Evolutionary conservation across 768 basidiomycete genomes (phyloP).

Genomic region (Suillus variegatus): DNA sequence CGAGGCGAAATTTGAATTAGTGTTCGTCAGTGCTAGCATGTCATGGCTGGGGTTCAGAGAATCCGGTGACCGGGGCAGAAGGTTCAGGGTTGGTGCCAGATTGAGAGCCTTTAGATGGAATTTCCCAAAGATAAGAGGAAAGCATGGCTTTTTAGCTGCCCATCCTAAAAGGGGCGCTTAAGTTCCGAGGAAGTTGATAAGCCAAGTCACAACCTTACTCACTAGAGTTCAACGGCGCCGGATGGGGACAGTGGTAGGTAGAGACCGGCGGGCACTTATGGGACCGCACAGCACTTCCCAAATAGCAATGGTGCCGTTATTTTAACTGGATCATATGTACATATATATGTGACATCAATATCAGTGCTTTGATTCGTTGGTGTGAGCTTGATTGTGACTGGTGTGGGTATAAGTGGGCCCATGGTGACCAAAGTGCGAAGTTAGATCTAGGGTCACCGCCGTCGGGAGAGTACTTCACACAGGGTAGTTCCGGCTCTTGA

Average conservation of each 20-base stretch:
- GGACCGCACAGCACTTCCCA: neutral
- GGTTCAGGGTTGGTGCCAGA: neutral
- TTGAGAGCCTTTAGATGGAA: constrained; percentile 1
- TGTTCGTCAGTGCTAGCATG: neutral
- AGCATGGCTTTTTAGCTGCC: constrained; percentile 2
- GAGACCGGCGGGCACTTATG: neutral
- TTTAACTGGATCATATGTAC: constrained; percentile 2
- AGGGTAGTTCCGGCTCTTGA: neutral
- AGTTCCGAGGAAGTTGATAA: constrained; percentile 29
- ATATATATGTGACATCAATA: neutral
- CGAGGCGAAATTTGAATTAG: neutral
- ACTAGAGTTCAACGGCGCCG: constrained; percentile 5
- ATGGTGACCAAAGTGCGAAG: neutral
- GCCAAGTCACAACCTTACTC: constrained; percentile 12
- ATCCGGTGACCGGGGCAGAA: constrained; percentile 4
- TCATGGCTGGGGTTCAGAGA: neutral
- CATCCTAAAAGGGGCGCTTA: constrained; percentile 32
- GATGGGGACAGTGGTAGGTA: neutral
- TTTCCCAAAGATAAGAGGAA: constrained; percentile 1
- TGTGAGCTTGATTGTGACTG: constrained; percentile 5
- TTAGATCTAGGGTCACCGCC: constrained; percentile 2
- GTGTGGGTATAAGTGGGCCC: constrained; percentile 2
- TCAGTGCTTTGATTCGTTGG: neutral
- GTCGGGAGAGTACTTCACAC: neutral
- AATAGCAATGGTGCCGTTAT: neutral